Conservation (phyloP, 31 red algal species). For the Odonthalia washingtoniensis region DNA sequence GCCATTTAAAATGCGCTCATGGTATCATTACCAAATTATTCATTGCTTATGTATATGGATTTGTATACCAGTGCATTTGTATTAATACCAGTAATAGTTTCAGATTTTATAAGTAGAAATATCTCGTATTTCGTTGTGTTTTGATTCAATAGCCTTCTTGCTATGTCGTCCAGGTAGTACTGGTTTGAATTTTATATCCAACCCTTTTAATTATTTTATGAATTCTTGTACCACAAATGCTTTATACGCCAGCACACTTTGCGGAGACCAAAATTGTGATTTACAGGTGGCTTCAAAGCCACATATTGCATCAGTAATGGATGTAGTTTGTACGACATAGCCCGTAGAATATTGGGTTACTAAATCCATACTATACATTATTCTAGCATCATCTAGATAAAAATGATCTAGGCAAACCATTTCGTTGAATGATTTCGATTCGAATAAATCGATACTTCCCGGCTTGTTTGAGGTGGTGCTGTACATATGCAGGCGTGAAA, state of each 20-base stretch:
- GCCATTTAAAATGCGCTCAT: constrained; percentile 28
- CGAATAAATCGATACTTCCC: constrained; percentile 32
- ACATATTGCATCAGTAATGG: neutral
- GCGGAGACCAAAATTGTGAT: too few species aligned
- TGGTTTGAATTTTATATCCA: constrained; percentile 10
- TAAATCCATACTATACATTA: constrained; percentile 35
- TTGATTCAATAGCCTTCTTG: constrained; percentile 16
- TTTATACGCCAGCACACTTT: neutral
- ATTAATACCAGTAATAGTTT: neutral
- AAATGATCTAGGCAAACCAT: constrained; percentile 36
- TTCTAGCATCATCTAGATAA: constrained; percentile 1
- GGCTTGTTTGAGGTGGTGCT: neutral
- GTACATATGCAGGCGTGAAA: constrained; percentile 14
- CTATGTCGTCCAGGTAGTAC: constrained; percentile 24
- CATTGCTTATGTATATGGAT: constrained; percentile 28
- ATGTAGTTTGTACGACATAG: neutral
- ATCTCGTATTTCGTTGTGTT: constrained; percentile 12
- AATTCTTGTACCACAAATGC: constrained; percentile 11
- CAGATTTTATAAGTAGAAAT: constrained; percentile 10
- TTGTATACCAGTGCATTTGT: neutral
- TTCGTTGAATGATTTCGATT: constrained; percentile 14
- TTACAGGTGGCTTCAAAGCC: too few species aligned
- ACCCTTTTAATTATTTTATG: neutral
- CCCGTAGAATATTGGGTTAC: constrained; percentile 13
- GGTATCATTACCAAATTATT: constrained; percentile 20